Base-by-base conservation (phyloP, 1,139 yeast genomes). In the Taphrina pruni region DNA sequence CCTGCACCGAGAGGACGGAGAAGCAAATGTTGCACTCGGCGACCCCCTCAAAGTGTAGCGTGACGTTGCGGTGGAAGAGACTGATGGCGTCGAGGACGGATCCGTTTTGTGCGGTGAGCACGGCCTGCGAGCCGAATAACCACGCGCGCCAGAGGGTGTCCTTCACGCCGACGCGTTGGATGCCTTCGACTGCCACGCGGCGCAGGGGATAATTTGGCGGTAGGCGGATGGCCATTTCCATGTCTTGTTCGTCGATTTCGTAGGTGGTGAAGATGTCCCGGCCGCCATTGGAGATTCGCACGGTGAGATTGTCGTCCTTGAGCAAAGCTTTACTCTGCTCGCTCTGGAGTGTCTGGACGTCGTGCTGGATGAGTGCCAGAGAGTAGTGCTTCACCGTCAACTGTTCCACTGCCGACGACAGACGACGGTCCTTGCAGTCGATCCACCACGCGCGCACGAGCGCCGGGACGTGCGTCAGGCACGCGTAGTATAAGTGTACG, bases 1-100 rank as follows among this genome's bases (percentile, higher is more conserved):
- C 97, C 74, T 90, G 94, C 76, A 97, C 73, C 92, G 81, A 72
- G 21, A 70, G 41, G 45, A 70, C 64, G 3, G 96, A 88, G 77
- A 93, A 94, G 78, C 99, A 94, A 76, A 94, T 92, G 6, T 98
- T 96, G 83, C 99, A 94, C 72, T 94, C 98, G 74, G 91, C 97
- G 74, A 91, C 92, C 0, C 97, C 97, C 52, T 79, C 79, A 70
- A 93, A 93, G 76, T 93, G 96, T 71, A 90, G 81, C 62, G 86
- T 84, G 55, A 91, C 94, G 76, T 92, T 92, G 74, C 85, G 87
- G 77, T 89, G 88, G 78, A 93, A 90, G 61, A 90, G 83, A 73
- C 89, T 93, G 69, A 95, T 82, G 1, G 97, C 89, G 71, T 91
- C 97, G 55, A 87, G 79, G 43, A 94, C 86, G 0, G 95, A 88